Evolutionary conservation across 371 early-diverging fungal genomes (phyloP), one percentile per base, ranked within the genome.

Genomic region (Saksenaea vasiformis): DNA sequence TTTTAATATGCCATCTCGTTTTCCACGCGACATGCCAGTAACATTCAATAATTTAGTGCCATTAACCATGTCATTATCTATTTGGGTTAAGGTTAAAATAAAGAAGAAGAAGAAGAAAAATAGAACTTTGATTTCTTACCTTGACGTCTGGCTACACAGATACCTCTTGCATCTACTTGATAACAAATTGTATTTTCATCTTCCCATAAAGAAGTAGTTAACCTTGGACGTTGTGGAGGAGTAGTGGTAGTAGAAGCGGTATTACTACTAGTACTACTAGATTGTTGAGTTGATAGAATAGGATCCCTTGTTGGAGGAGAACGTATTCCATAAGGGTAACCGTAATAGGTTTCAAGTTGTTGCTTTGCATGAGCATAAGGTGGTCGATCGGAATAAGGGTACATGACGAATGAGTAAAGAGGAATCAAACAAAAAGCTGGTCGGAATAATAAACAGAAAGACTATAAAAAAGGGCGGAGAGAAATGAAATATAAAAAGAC

Each of bases 171-270:
- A 70, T 91, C 93, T 38, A 93, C 90, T 61, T 91, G 93, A 65
- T 86, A 93, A 60, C 91, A 91, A 54, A 89, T 72, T 5, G 92
- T 91, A 22, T 81, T 84, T 71, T 93, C 91, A 74, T 93, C 93
- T 64, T 91, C 93, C 93, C 93, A 93, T 39, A 91, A 74, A 5
- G 90, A 90, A 0, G 91, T 88, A 1, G 91, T 90, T 37, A 92
- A 78, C 61, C 77, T 77, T 43, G 87, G 77, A 66, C 84, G 79
- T 47, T 47, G 51, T 22, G 51, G 51, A 47, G 51, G 51, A 19
- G 51, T 22, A 22, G 51, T 22, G 9, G 51, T 10, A 22, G 51
- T 2, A 22, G 51, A 22, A 31, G 31, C 7, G 7, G 31, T 4
- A 31, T n/a, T n/a, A n/a, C n/a, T n/a, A n/a, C n/a, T n/a, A n/a